Conservation (phyloP, 2,329 filamentous ascomycete species). For the Epichloe festucae region DNA sequence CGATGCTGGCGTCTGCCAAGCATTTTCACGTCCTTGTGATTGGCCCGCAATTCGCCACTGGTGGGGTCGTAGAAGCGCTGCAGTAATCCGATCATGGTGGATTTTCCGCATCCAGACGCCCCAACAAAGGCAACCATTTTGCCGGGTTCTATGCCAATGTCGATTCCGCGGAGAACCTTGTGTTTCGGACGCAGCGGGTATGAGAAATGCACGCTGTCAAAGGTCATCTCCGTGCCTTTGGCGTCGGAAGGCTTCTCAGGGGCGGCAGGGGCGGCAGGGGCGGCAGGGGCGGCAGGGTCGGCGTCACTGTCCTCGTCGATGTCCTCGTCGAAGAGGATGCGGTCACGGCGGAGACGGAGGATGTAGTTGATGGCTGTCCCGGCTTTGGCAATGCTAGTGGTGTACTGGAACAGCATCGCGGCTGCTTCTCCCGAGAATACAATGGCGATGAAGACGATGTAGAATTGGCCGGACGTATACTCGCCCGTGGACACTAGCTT, state of each 20-base stretch:
- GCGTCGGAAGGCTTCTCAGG: not conserved
- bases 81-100: constrained; percentile 41
- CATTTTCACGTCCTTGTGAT: constrained; percentile 18
- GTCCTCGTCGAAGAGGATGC: constrained; percentile 13
- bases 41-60: constrained; percentile 16
- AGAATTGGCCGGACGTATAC: constrained; percentile 33
- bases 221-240: constrained; percentile 27
- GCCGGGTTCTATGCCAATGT: constrained; percentile 28
- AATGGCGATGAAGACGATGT: constrained; percentile 36
- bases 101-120: constrained; percentile 46
- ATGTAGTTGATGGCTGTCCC: constrained; percentile 35
- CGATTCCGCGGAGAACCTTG: constrained; percentile 25
- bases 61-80: constrained; percentile 31
- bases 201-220: constrained; percentile 41
- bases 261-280: not conserved
- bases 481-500: constrained; percentile 30
- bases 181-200: constrained; percentile 34
- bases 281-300: not conserved
- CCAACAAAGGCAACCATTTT: constrained; percentile 43
- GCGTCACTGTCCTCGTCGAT: constrained; percentile 14
- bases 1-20: constrained; percentile 20
- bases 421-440: constrained; percentile 32
- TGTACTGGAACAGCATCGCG: constrained; percentile 30
- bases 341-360: constrained; percentile 23
- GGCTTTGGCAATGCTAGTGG: constrained; percentile 38